Base-by-base conservation (phyloP, 495 filamentous ascomycete genomes). In the Aspergillus baeticus region DNA sequence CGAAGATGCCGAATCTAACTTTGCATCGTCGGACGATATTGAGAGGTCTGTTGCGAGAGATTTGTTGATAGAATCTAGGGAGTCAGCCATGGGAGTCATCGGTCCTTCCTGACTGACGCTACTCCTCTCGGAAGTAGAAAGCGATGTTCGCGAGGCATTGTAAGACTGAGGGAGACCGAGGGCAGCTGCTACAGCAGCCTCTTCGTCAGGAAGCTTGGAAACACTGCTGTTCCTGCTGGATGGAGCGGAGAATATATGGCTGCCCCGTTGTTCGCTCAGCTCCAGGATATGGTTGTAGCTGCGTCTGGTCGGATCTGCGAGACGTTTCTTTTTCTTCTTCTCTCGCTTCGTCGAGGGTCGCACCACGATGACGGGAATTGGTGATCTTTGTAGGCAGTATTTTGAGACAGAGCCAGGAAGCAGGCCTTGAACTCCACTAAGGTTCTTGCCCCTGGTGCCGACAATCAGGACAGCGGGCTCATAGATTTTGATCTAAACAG, bases 281-380 rank as follows among this genome's bases (percentile, higher is more conserved):
- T 88, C 83, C 10, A 97, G 69, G 51, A 97, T 91, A 45, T 87
- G 82, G 36, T 84, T 82, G 72, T 98, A 98, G 50, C 83, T 87
- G 58, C 87, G 86, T 42, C 94, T 79, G 31, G 69, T 77, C 6
- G 92, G 91, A 57, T 98, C 90, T 41, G 85, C 82, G 13, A 84
- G 82, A 26, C 94, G 88, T 75, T 96, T 96, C 57, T 81, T 81
- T 69, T 96, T 96, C 70, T 95, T 96, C 73, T 95, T 96, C 60
- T 87, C 81, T 5, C 94, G 88, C 74, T 97, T 96, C 49, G 90
- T 85, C 22, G 87, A 88, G 44, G 94, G 92, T 2, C 94, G 85
- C 35, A 98, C 94, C 29, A 98, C 95, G 34, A 97, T 91, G 2
- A 97, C 93, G n/a, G 94, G 94, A 17, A 98, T 89, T 1, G 94